Evolutionary conservation across 306 rosid genomes (phyloP), one percentile per base, ranked within the genome.

Genomic region (Quercus aquifolioides): DNA sequence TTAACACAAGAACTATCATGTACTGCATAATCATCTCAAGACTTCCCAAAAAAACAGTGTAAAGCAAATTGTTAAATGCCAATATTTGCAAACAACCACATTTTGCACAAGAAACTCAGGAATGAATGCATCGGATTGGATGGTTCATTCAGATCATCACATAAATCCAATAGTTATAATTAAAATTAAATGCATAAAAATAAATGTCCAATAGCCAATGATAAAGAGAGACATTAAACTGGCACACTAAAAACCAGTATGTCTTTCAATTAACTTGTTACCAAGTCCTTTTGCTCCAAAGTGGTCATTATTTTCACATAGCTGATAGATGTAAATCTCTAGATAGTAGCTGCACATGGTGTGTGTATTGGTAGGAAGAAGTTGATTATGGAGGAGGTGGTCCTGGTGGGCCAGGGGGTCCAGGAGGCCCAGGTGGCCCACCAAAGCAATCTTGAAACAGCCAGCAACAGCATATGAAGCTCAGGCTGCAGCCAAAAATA

Each of bases 391-490:
- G 67, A 33, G 33, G 55, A 28, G 80, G 80, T 26, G 83, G 81
- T 1, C 87, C 82, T 0, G 56, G 65, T 51, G 77, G 84, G 46
- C 83, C 79, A 4, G 77, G 77, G 4, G 87, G 87, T 23, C 78
- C 85, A 1, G 74, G 83, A 1, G 83, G 90, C 1, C 87, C 85
- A 2, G 79, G 84, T 20, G 85, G 84, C 4, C 88, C 86, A 7
- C 93, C 93, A 55, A 84, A 90, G 83, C 91, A 90, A 46, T 87
- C 90, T 76, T 18, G 84, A 2, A 90, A 41, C 56, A 90, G 21
- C 93, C 90, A 85, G 85, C 91, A 87, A 77, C 93, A 90, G 82
- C 93, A 90, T 73, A 90, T 9, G 63, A 80, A 73, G 79, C 21
- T 80, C 65, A 87, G 5, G 77, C 93, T 90, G 86, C 54, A 68